Base-by-base conservation (phyloP, 345 rosid genomes). In the Luvunga scandens region DNA sequence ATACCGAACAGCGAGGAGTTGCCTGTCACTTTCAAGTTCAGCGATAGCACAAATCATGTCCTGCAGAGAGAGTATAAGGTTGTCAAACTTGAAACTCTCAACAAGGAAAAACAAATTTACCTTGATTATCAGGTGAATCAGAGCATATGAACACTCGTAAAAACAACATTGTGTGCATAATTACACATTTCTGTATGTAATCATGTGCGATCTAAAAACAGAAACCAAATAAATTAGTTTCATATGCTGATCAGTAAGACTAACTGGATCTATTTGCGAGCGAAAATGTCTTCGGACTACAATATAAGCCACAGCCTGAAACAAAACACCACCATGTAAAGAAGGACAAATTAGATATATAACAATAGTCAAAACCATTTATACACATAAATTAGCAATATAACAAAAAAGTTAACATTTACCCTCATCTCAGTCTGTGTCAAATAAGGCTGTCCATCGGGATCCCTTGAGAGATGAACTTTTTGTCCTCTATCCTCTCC, bases 371-470 rank as follows among this genome's bases (percentile, higher is more conserved):
- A 39, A 10, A n/a, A 7, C 27, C 2, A 25, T 4, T 28, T 50
- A 18, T 61, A 22, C 4, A 60, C 9, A 21, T 28, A 63, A 45
- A 36, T 24, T n/a, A 66, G 66, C 31, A 34, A 48, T n/a, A 60
- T 50, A 24, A 78, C 21, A 33, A 27, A 76, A 0, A 33, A 48
- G 4, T 14, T 59, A 8, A 48, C 38, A 34, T 56, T 63, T 81
- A 94, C 98, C 95, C 81, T 90, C 92, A 96, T 92, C 87, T 94
- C 98, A 14, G 91, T 92, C 83, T 90, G 97, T 50, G 99, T 96
- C 69, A 96, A 86, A 82, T 90, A 96, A 74, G 93, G 87, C 76
- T 96, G 90, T 2, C 99, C 99, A 76, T 92, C 97, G 60, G 97
- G 97, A 91, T 96, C 99, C 79, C 97, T 86, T 12, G 99, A 96